Percentiles rank a stretch among this genome's conserved stretches.
phyloP scores from a whole-genome alignment of 225 moss, liverwort and hornwort genomes.

The Physcomitrium patens region DNA sequence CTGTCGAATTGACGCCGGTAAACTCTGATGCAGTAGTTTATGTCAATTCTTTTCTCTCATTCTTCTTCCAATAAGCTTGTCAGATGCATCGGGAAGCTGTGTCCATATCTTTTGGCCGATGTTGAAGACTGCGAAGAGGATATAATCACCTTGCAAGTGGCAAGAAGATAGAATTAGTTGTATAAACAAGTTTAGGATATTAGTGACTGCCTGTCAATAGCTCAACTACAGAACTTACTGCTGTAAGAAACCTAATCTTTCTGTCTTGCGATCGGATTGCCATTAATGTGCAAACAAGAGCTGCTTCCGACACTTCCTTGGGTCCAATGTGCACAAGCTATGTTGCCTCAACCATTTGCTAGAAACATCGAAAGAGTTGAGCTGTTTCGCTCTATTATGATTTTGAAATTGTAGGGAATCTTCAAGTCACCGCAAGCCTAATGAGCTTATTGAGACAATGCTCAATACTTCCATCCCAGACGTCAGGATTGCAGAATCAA shows the following conservation, averaged over 20 bases:
- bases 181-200: conserved; percentile 14
- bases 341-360: background rate
- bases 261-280: conserved; percentile 2
- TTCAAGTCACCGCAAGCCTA: conserved; percentile 1
- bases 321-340: background rate
- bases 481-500: too few relatives aligned
- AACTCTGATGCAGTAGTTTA: background rate
- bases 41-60: conserved; percentile 14
- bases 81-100: background rate
- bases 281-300: background rate
- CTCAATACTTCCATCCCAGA: background rate
- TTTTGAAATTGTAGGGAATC: background rate
- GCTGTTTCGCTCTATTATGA: background rate
- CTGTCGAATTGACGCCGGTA: conserved; percentile 35
- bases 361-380: background rate
- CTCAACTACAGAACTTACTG: conserved; percentile 7
- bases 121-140: background rate
- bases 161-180: background rate
- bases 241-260: background rate
- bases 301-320: background rate
- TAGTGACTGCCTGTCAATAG: conserved; percentile 1
- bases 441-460: background rate
- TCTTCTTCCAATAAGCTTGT: conserved; percentile 27
- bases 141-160: conserved; percentile 8
- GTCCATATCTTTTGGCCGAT: conserved; percentile 2